A percentile compares a stretch with the other conserved stretches of the same genome.
phyloP scores from a whole-genome alignment of 805 yeast genomes.

The Maudiozyma bulderi region DNA sequence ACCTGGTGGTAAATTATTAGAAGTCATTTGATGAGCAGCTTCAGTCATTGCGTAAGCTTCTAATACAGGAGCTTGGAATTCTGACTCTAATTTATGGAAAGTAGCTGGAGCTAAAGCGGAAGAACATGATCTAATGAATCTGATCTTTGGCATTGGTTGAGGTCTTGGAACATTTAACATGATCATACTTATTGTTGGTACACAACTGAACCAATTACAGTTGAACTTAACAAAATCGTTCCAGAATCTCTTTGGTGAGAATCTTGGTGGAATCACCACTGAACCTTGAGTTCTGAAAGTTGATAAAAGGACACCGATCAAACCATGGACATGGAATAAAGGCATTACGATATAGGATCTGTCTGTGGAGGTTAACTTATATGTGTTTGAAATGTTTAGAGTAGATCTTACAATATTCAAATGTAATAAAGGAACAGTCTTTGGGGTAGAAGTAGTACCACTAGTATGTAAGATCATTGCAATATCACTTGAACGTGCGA shows the following conservation, averaged over 20 bases:
- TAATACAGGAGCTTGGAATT: constrained; percentile 55
- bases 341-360: constrained; percentile 65
- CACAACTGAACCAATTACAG: constrained; percentile 69
- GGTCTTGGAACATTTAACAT: constrained; percentile 46
- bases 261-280: constrained; percentile 50
- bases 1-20: constrained; percentile 59
- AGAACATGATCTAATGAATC: constrained; percentile 67
- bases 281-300: constrained; percentile 53
- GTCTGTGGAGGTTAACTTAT: constrained; percentile 41
- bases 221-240: constrained; percentile 38
- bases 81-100: constrained; percentile 45
- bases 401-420: constrained; percentile 51
- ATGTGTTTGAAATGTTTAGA: constrained; percentile 49
- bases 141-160: constrained; percentile 39
- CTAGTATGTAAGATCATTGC: constrained; percentile 64
- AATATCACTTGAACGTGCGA: constrained; percentile 40
- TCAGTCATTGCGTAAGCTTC: constrained; percentile 81
- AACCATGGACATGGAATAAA: constrained; percentile 67
- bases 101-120: constrained; percentile 61
- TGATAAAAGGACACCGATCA: constrained; percentile 55
- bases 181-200: constrained; percentile 67
- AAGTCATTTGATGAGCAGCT: constrained; percentile 73
- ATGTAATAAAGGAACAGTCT: constrained; percentile 65
- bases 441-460: constrained; percentile 71
- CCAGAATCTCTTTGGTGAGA: constrained; percentile 58